Conservation (phyloP, 2,329 filamentous ascomycete genomes). For the Boeremia lycopersici region DNA sequence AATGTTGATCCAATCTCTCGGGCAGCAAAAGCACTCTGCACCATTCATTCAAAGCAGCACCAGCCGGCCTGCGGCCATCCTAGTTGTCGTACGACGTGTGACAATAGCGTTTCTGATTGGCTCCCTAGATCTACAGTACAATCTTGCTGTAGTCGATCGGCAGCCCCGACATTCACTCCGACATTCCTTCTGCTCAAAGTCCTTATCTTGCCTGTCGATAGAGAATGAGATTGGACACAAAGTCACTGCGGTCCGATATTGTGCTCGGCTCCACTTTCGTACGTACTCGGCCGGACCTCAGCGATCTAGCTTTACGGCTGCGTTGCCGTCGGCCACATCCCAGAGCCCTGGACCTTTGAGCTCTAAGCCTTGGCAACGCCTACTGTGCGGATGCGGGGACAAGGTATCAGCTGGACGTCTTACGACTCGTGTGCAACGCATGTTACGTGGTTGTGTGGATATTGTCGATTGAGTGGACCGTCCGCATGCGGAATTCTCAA, state of each 20-base stretch:
- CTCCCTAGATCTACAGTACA: conserved; percentile 14
- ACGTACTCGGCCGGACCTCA: conserved; percentile 16
- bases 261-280: conserved; percentile 16
- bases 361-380: background rate
- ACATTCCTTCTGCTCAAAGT: conserved; percentile 4
- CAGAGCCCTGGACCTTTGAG: conserved; percentile 10
- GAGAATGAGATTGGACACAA: background rate
- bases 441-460: background rate
- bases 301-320: background rate
- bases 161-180: conserved; percentile 24
- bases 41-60: conserved; percentile 10
- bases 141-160: conserved; percentile 4
- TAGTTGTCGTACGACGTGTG: conserved; percentile 18
- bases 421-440: conserved; percentile 9
- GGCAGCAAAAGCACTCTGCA: conserved; percentile 8
- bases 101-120: conserved; percentile 18
- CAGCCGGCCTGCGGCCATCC: conserved; percentile 21
- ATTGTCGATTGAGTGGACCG: background rate
- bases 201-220: conserved; percentile 3
- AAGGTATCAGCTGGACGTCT: conserved; percentile 18
- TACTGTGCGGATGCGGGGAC: conserved; percentile 16
- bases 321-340: conserved; percentile 16
- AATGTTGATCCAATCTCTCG: conserved; percentile 5
- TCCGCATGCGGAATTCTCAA: conserved; percentile 9
- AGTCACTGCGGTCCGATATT: background rate